Evolutionary conservation across 2,329 filamentous ascomycete genomes (phyloP).

Genomic region (Chaetomiaceae sp.): DNA sequence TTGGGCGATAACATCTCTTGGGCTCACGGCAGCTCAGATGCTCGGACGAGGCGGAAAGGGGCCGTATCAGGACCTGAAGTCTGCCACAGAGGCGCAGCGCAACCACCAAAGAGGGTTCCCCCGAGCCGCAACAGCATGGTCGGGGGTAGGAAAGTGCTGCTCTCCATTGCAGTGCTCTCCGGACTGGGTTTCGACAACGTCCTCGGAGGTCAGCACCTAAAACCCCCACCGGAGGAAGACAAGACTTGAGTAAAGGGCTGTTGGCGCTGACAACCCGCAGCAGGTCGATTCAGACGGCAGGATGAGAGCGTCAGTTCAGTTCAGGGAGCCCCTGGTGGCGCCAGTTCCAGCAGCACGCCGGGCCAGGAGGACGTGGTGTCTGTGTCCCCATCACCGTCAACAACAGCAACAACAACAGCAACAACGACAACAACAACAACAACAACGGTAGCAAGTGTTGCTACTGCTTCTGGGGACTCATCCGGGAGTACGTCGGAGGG

Average conservation of each 20-base stretch:
- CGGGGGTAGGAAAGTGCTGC: conserved; percentile 25
- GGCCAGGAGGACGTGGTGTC: conserved; percentile 3
- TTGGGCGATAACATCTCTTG: conserved; percentile 17
- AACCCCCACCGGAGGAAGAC: conserved; percentile 1
- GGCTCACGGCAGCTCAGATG: conserved; percentile 16
- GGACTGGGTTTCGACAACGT: conserved; percentile 22
- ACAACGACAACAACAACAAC: neutral
- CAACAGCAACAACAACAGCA: neutral
- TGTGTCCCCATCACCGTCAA: neutral
- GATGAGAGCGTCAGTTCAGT: conserved; percentile 9
- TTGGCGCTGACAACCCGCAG: conserved; percentile 9
- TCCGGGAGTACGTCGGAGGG: neutral
- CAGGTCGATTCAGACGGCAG: conserved; percentile 17
- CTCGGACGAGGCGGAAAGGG: conserved; percentile 18
- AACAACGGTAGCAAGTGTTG: conserved; percentile 5
- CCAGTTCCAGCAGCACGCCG: conserved; percentile 10
- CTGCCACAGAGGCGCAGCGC: conserved; percentile 7
- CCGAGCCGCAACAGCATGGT: conserved; percentile 25
- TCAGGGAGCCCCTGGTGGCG: conserved; percentile 3
- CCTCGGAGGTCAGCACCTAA: conserved; percentile 25
- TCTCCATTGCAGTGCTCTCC: conserved; percentile 27
- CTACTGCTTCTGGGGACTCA: neutral
- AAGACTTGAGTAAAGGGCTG: neutral
- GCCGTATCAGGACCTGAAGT: conserved; percentile 11
- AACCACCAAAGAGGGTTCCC: conserved; percentile 8